Percentiles rank a stretch among this genome's conserved stretches.
phyloP scores from a whole-genome alignment of 768 basidiomycete species.

The Trametes coccinea region DNA sequence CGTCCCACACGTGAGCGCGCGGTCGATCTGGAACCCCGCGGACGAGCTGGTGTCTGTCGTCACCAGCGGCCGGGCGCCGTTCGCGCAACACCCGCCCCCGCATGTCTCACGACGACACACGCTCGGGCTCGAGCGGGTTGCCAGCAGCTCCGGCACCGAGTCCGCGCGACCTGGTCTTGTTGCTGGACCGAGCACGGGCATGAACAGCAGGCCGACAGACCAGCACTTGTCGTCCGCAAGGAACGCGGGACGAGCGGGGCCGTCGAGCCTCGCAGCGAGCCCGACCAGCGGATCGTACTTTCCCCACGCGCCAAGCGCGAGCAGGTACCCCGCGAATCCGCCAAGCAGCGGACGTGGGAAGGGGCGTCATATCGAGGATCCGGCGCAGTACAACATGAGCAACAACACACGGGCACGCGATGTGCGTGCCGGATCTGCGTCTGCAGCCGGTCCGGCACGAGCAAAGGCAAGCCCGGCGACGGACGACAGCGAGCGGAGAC shows the following conservation, averaged over 20 bases:
- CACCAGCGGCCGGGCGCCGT: not conserved
- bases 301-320: constrained; percentile 1
- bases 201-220: not conserved
- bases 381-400: not conserved
- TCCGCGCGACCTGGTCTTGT: not conserved
- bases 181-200: not conserved
- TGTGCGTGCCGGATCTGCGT: not conserved
- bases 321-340: not conserved
- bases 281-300: not conserved
- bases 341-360: constrained; percentile 3
- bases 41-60: constrained; percentile 17
- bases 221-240: not conserved
- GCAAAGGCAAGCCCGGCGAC: constrained; percentile 2
- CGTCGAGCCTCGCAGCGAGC: not conserved
- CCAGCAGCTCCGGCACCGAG: not conserved
- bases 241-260: not conserved
- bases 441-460: not conserved
- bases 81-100: not conserved
- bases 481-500: constrained; percentile 17
- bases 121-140: not conserved
- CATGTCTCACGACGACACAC: not conserved
- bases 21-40: constrained; percentile 11
- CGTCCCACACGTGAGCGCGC: constrained; percentile 1
- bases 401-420: not conserved
- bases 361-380: not conserved